These are phyloP conservation scores for Cucumis hystrix DNA, from an alignment of 306 rosid species.

Conservation along the genomic window DNA sequence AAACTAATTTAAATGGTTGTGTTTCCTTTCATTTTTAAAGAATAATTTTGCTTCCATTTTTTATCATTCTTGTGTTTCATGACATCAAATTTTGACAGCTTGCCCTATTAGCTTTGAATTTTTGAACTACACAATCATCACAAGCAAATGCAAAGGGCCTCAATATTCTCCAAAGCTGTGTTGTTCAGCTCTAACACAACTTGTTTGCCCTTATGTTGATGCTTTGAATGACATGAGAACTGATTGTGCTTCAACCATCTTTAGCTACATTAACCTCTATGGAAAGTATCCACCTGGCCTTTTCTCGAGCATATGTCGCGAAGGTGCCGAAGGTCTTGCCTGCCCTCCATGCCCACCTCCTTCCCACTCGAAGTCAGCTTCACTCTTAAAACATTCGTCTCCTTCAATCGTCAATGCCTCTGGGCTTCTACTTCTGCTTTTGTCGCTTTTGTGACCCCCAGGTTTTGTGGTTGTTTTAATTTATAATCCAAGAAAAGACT, in stretches of 20 bases:
- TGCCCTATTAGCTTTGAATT: slow-evolving; percentile 86
- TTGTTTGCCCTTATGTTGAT: slow-evolving; percentile 67
- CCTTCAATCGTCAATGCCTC: neutral
- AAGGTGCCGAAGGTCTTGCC: slow-evolving; percentile 47
- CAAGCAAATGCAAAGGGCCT: slow-evolving; percentile 89
- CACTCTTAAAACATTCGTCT: neutral
- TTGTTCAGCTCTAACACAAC: slow-evolving; percentile 45
- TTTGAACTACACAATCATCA: slow-evolving; percentile 65
- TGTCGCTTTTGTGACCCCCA: neutral
- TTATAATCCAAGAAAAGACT: neutral
- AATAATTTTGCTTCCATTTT: too few species aligned
- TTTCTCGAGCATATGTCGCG: slow-evolving; percentile 56
- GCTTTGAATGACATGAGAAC: slow-evolving; percentile 50
- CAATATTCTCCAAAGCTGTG: slow-evolving; percentile 38
- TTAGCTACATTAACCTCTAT: slow-evolving; percentile 78
- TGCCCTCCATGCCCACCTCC: slow-evolving; percentile 47
- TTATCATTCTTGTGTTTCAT: neutral
- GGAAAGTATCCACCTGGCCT: slow-evolving; percentile 95
- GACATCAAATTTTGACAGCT: slow-evolving; percentile 32
- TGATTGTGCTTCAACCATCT: slow-evolving; percentile 77
- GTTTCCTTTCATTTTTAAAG: too few species aligned
- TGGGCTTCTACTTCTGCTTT: neutral
- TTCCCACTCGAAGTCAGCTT: slow-evolving; percentile 9
- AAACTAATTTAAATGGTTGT: too few species aligned
- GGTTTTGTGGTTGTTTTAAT: neutral